These are phyloP conservation scores for Calophaca sinica DNA, from an alignment of 306 rosid species.

Conservation along the genomic window DNA sequence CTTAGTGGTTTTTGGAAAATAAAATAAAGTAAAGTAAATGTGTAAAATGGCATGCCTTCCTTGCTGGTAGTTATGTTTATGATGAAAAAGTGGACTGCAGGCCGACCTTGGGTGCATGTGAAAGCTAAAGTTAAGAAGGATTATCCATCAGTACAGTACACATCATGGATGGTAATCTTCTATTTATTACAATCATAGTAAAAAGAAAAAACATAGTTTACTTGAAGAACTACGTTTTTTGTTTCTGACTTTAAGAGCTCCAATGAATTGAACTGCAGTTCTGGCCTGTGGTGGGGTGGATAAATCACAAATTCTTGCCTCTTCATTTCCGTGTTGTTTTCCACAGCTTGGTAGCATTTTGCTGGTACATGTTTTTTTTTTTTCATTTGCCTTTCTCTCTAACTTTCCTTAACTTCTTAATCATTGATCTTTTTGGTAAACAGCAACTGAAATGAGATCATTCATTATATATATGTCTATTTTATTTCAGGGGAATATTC, in stretches of 20 bases:
- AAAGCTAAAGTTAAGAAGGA: constrained; percentile 87
- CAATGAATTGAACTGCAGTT: constrained; percentile 65
- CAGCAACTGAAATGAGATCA: constrained; percentile 19
- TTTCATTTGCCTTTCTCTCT: not conserved
- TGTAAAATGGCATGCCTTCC: not conserved
- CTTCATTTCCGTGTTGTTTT: constrained; percentile 87
- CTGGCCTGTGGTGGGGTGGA: constrained; percentile 90
- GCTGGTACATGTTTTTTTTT: constrained; percentile 65
- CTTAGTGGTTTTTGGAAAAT: not conserved
- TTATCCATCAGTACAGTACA: constrained; percentile 76
- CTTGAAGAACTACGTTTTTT: not conserved
- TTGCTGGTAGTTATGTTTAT: constrained; percentile 18
- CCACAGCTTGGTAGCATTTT: constrained; percentile 77
- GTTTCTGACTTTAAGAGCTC: constrained; percentile 34
- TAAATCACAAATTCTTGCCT: constrained; percentile 88
- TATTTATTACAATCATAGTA: constrained; percentile 29
- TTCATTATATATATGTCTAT: constrained; percentile 1
- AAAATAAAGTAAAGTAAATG: too few species aligned
- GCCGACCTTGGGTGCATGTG: constrained; percentile 84
- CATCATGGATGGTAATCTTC: constrained; percentile 86
- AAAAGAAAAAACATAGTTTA: constrained; percentile 2
- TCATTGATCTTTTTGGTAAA: constrained; percentile 26
- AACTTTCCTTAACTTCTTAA: constrained; percentile 7
- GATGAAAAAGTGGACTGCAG: constrained; percentile 57
- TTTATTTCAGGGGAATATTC: constrained; percentile 81